Conservation (phyloP, 2,329 filamentous ascomycete genomes). For the Paecilomyces variotii region DNA sequence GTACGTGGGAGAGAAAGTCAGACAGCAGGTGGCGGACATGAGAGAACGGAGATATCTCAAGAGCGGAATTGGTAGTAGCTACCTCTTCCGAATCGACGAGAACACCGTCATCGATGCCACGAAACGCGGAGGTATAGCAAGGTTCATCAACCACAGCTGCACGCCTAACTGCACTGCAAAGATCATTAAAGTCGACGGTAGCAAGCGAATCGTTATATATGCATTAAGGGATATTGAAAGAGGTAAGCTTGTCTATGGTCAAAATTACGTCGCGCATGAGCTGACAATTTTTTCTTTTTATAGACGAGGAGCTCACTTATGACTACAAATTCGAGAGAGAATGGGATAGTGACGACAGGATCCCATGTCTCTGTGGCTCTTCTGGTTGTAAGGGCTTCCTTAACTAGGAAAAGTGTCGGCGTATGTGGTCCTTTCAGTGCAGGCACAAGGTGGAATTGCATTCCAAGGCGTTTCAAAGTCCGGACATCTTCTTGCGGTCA, state of each 20-base stretch:
- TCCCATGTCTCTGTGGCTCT: conserved; percentile 94
- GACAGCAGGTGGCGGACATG: conserved; percentile 95
- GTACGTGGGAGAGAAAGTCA: conserved; percentile 95
- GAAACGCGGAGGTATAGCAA: conserved; percentile 94
- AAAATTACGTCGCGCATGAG: conserved; percentile 4
- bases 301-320: conserved; percentile 98
- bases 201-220: conserved; percentile 98
- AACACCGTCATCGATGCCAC: conserved; percentile 96
- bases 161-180: conserved; percentile 98
- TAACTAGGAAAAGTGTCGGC: conserved; percentile 54
- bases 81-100: conserved; percentile 96
- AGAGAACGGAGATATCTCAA: conserved; percentile 87
- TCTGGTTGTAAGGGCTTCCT: conserved; percentile 97
- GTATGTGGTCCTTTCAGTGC: background rate
- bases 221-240: conserved; percentile 88
- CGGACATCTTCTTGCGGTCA: background rate
- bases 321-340: conserved; percentile 99
- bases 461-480: conserved; percentile 1
- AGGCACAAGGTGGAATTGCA: background rate
- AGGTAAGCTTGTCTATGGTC: conserved; percentile 57
- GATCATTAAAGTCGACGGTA: conserved; percentile 98
- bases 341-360: conserved; percentile 86
- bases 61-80: conserved; percentile 94
- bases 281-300: conserved; percentile 6
- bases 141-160: conserved; percentile 97